Evolutionary conservation across 352 stramenopile genomes (phyloP), one percentile per base, ranked within the genome.

Genomic region (Phytophthora ohioensis): DNA sequence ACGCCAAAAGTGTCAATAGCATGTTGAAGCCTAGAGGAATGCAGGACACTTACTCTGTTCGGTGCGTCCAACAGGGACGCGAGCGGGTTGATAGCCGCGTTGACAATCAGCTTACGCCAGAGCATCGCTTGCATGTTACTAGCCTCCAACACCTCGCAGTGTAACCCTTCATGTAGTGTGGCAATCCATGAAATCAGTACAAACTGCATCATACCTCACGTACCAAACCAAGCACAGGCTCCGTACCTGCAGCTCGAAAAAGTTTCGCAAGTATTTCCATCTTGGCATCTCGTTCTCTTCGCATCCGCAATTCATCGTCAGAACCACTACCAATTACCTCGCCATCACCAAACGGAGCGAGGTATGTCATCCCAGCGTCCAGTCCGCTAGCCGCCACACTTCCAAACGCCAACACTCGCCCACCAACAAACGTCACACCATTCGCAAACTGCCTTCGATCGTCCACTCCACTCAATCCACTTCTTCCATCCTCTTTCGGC

Each of bases 21-120:
- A 30, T 43, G 34, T n/a, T 17, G 15, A 52, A 34, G 5, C n/a
- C 15, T 39, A 3, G 3, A 21, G 41, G 15, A 53, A 27, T 41
- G 45, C n/a, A 55, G 21, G 10, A 10, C 35, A 32, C 57, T 51
- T 66, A 87, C 84, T 32, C 70, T 51, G 64, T 95, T 95, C 2
- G 78, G 51, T 10, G 74, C 67, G 56, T 95, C 73, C 4, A 93
- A 42, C 13, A 95, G 52, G 8, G 82, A 86, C 8, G 82, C 83
- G 15, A 95, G 71, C 4, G 87, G 85, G 52, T 95, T 95, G 65
- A 95, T 92, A 2, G 74, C 84, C 2, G 87, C 87, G 59, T 95
- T 95, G 39, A 95, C 82, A 68, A 95, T 88, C 36, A 93, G 70
- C 49, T 95, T 95, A 15, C 78, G 75, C 87, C 87, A 95, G 10